phyloP scores from a whole-genome alignment of 2,329 filamentous ascomycete genomes.

The Pseudogymnoascus sp. region DNA sequence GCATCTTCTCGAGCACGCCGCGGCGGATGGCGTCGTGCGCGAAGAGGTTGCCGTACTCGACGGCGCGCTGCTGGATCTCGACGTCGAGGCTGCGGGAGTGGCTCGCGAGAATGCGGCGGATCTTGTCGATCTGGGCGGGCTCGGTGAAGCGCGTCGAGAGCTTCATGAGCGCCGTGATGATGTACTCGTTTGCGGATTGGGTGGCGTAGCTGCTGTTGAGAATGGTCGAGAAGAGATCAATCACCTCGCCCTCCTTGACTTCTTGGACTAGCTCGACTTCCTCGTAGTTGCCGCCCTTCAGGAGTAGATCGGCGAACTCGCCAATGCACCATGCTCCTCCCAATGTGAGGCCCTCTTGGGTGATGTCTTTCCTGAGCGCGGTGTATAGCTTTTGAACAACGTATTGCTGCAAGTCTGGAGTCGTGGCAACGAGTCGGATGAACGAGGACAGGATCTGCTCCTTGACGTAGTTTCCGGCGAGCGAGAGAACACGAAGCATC shows the following conservation, averaged over 20 bases:
- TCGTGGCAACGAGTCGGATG: conserved; percentile 88
- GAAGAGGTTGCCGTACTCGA: conserved; percentile 95
- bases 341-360: conserved; percentile 88
- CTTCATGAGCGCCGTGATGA: conserved; percentile 90
- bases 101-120: conserved; percentile 67
- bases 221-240: conserved; percentile 87
- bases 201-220: conserved; percentile 91
- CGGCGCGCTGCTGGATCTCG: conserved; percentile 90
- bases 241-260: conserved; percentile 80
- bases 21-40: conserved; percentile 75
- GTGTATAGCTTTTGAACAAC: conserved; percentile 91
- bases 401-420: conserved; percentile 89
- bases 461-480: conserved; percentile 95
- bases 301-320: conserved; percentile 87
- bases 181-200: conserved; percentile 89
- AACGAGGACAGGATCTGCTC: conserved; percentile 97
- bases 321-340: conserved; percentile 96
- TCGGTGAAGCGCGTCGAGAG: conserved; percentile 82
- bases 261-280: conserved; percentile 77
- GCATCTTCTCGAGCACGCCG: conserved; percentile 96
- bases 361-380: conserved; percentile 90
- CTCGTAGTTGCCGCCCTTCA: conserved; percentile 84
- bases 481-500: conserved; percentile 84
- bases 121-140: conserved; percentile 73
- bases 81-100: conserved; percentile 85